phyloP scores from a whole-genome alignment of 306 rosid species.

The Pterocarpus santalinus region DNA sequence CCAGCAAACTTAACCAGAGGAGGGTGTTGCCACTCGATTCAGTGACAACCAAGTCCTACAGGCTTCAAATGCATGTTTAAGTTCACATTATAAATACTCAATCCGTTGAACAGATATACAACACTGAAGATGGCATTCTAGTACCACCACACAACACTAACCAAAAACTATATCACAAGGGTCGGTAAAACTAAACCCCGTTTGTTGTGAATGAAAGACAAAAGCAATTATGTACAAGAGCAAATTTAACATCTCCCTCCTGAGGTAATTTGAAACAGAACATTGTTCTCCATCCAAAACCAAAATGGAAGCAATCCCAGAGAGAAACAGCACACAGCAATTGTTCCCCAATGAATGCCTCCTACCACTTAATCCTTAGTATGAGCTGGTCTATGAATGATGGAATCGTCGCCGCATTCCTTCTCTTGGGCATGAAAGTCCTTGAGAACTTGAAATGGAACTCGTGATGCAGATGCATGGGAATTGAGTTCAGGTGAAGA shows the following conservation, averaged over 20 bases:
- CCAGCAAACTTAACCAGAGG: neutral
- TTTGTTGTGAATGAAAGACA: conserved; percentile 23
- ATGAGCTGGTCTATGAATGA: conserved; percentile 1
- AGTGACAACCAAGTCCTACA: neutral
- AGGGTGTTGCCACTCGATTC: no score
- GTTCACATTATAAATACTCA: neutral
- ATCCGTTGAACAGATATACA: neutral
- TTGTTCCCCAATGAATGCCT: neutral
- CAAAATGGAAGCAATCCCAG: conserved; percentile 4
- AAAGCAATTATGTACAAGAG: conserved; percentile 18
- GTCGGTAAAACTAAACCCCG: conserved; percentile 14
- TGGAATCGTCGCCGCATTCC: conserved; percentile 13
- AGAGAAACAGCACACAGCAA: conserved; percentile 27
- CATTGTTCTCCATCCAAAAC: conserved; percentile 20
- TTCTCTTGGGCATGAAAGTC: conserved; percentile 11
- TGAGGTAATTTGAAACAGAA: conserved; percentile 22
- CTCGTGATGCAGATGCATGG: conserved; percentile 3
- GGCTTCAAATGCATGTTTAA: neutral
- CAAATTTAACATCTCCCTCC: conserved; percentile 22
- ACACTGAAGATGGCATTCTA: conserved; percentile 20
- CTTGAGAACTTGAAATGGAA: neutral
- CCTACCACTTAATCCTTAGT: conserved; percentile 10
- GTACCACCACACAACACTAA: conserved; percentile 31
- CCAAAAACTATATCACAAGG: conserved; percentile 17
- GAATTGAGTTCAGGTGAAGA: conserved; percentile 33